Base-by-base conservation (phyloP, 768 basidiomycete genomes). In the Boletus vermiculosoides region DNA sequence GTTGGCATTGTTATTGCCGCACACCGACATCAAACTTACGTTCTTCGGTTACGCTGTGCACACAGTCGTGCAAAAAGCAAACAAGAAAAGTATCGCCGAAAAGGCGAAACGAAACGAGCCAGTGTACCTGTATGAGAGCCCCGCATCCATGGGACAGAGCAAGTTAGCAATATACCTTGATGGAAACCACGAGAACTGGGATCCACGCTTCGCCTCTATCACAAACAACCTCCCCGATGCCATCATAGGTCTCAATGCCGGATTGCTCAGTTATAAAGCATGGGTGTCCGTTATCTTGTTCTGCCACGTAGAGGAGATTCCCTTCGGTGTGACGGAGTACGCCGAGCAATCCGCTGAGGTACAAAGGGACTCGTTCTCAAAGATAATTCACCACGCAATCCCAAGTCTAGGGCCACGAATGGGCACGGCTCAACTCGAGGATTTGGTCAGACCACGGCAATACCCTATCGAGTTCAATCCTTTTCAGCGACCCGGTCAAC, bases 1-100 rank as follows among this genome's bases (percentile, higher is more conserved):
- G 59, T 63, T 81, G 37, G 80, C 77, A 5, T 63, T 81, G 23
- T 64, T 80, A 37, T 62, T 78, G 18, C 78, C 78, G 18, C 63
- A 79, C 59, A 78, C 77, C 20, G 78, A 80, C 57, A 68, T 80
- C 56, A 73, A 74, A 54, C 66, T 81, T 18, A 70, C 73, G 37
- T 63, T 81, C 54, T 76, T 78, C 50, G 78, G 79, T 54, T 53
- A 58, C 23, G 68, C 66, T 28, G 71, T 73, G 23, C 53, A 69
- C n/a, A 51, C 64, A 5, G 61, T 77, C 9, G 60, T 74, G 28
- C 66, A 71, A 25, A 68, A 69, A 49, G 71, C 71, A 10, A 70
- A 57, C 53, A 68, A 68, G 56, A 64, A 68, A 42, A 69, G 64
- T 42, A 66, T 75, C 46, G 72, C 69, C 45, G 71, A 66, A 45